Conservation (phyloP, 257 asterid species). For the Solanum sparsipilum region DNA sequence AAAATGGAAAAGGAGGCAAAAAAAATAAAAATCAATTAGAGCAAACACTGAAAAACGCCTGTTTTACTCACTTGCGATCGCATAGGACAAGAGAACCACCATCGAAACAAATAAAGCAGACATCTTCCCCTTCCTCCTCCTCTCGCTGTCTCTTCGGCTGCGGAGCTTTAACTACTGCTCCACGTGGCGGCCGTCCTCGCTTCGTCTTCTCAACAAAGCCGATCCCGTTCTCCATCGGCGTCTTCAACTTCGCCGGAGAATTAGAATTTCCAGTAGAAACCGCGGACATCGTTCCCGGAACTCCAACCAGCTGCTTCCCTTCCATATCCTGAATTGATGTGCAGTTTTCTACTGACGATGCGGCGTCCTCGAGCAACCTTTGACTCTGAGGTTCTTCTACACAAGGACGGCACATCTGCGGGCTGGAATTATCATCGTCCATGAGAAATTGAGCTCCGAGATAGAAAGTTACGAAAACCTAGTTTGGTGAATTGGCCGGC, state of each 20-base stretch:
- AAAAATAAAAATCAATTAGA: neutral
- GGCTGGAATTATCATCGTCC: neutral
- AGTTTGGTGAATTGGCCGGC: neutral
- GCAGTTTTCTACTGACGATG: slow-evolving; percentile 8
- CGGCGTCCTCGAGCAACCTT: slow-evolving; percentile 20
- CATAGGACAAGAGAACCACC: slow-evolving; percentile 90
- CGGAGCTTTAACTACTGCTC: slow-evolving; percentile 31
- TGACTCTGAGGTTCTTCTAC: slow-evolving; percentile 39
- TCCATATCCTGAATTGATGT: slow-evolving; percentile 10
- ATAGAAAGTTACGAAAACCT: neutral
- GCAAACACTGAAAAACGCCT: neutral
- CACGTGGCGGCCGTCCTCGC: slow-evolving; percentile 73
- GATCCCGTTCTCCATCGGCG: neutral
- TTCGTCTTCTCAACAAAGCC: slow-evolving; percentile 31
- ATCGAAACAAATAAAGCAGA: slow-evolving; percentile 93
- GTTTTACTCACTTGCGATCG: slow-evolving; percentile 74
- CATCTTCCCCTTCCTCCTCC: slow-evolving; percentile 77
- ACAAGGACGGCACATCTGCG: neutral
- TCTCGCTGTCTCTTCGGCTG: slow-evolving; percentile 18
- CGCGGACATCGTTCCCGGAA: neutral
- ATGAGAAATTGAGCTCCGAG: neutral
- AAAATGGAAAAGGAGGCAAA: neutral
- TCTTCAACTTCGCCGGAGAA: neutral
- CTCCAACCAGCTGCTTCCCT: slow-evolving; percentile 18
- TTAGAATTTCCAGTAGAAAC: neutral